phyloP scores from a whole-genome alignment of 768 basidiomycete species.

The Podaxis sp. region DNA sequence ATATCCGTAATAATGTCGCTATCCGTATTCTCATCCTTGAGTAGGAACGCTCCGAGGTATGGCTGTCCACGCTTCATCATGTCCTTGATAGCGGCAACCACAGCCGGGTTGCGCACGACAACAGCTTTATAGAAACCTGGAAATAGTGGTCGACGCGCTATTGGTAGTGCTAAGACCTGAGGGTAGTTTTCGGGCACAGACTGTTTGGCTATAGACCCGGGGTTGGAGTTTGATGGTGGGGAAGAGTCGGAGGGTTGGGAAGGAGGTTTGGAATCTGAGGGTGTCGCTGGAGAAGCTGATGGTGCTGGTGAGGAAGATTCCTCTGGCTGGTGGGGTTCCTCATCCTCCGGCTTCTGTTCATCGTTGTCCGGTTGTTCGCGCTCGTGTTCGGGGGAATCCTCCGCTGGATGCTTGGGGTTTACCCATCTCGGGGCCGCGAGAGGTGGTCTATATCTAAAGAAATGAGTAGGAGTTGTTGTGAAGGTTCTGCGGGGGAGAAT shows the following conservation, averaged over 20 bases:
- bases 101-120: conserved; percentile 85
- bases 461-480: background rate
- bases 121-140: conserved; percentile 99
- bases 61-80: conserved; percentile 97
- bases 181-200: conserved; percentile 91
- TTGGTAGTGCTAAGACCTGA: conserved; percentile 92
- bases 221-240: conserved; percentile 34
- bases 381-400: background rate
- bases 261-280: conserved; percentile 23
- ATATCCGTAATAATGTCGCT: conserved; percentile 90
- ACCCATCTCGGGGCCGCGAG: conserved; percentile 9
- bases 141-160: conserved; percentile 92
- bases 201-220: conserved; percentile 72
- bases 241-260: conserved; percentile 21
- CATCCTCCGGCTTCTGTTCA: conserved; percentile 5
- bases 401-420: conserved; percentile 6
- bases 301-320: conserved; percentile 18
- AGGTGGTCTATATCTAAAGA: background rate
- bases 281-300: conserved; percentile 18
- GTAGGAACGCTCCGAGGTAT: conserved; percentile 93
- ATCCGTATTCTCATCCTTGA: conserved; percentile 92
- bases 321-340: conserved; percentile 3
- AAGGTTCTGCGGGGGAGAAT: background rate
- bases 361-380: background rate
- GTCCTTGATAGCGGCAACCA: conserved; percentile 92